A percentile compares a stretch with the other conserved stretches of the same genome.
These are phyloP conservation scores for Pugionium dolabratum DNA, from an alignment of 345 rosid species.

Conservation along the genomic window DNA sequence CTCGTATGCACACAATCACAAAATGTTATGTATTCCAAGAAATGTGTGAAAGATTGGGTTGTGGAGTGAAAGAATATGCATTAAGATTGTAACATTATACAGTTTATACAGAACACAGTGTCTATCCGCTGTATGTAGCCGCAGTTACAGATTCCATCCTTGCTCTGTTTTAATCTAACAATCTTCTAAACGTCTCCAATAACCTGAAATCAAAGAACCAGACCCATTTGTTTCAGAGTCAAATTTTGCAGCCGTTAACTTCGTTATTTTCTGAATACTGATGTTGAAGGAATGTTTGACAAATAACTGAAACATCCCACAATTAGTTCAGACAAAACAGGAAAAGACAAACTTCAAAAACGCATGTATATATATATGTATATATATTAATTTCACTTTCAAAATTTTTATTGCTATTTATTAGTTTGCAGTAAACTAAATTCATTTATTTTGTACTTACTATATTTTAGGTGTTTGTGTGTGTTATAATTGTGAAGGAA, in stretches of 20 bases:
- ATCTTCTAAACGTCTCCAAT: conserved; percentile 32
- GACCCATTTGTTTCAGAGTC: conserved; percentile 21
- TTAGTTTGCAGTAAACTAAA: too few species aligned
- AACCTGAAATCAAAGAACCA: conserved; percentile 30
- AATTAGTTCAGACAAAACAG: conserved; percentile 14
- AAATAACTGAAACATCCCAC: conserved; percentile 12
- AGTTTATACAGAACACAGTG: conserved; percentile 35
- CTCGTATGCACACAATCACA: conserved; percentile 4
- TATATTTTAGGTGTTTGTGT: too few species aligned
- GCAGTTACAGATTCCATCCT: conserved; percentile 28
- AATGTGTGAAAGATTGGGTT: conserved; percentile 25
- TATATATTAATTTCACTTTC: too few species aligned
- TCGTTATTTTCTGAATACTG: conserved; percentile 7
- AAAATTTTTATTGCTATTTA: too few species aligned
- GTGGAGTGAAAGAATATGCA: conserved; percentile 31
- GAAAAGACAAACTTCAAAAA: neutral
- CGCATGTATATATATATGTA: too few species aligned
- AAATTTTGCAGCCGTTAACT: conserved; percentile 6
- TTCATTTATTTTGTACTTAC: too few species aligned
- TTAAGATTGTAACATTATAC: conserved; percentile 31
- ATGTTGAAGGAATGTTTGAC: conserved; percentile 10
- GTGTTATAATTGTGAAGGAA: too few species aligned
- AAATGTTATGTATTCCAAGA: conserved; percentile 18
- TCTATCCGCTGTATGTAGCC: conserved; percentile 23
- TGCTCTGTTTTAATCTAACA: conserved; percentile 30